phyloP scores from a whole-genome alignment of 441 rosid genomes.

The Erodium moschatum region DNA sequence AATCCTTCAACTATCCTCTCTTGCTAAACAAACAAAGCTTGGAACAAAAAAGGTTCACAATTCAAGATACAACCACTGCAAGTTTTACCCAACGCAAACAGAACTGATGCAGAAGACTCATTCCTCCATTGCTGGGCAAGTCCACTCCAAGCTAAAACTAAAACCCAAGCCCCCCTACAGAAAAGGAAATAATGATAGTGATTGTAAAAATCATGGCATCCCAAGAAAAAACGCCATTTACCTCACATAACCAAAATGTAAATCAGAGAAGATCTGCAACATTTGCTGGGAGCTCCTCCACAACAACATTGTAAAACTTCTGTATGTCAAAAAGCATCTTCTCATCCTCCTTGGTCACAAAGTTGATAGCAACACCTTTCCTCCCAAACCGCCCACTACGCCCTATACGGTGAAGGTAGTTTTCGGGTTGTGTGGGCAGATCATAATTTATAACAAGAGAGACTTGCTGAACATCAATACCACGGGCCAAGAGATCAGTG shows the following conservation, averaged over 20 bases:
- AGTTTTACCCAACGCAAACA: too few relatives aligned
- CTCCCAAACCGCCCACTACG: constrained; percentile 72
- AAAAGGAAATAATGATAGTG: too few relatives aligned
- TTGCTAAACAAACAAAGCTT: too few relatives aligned
- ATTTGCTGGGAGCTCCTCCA: constrained; percentile 62
- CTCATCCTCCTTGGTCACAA: constrained; percentile 61
- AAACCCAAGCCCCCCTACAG: too few relatives aligned
- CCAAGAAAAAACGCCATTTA: too few relatives aligned
- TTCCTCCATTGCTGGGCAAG: too few relatives aligned
- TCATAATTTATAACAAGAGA: constrained; percentile 70
- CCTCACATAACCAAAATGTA: constrained; percentile 13
- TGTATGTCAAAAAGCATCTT: constrained; percentile 47
- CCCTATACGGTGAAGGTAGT: constrained; percentile 75
- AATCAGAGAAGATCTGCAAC: constrained; percentile 65
- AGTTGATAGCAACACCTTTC: constrained; percentile 76
- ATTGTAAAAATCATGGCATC: too few relatives aligned
- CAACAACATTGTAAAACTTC: constrained; percentile 30
- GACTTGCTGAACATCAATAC: constrained; percentile 75
- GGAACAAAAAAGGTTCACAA: too few relatives aligned
- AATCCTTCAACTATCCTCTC: too few relatives aligned
- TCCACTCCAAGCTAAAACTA: too few relatives aligned
- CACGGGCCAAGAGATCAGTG: constrained; percentile 67
- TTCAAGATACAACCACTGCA: too few relatives aligned
- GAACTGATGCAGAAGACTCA: too few relatives aligned
- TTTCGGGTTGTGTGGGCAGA: constrained; percentile 71